These are phyloP conservation scores for Selenicereus undatus DNA, from an alignment of 148 eudicot genomes.

Conservation along the genomic window DNA sequence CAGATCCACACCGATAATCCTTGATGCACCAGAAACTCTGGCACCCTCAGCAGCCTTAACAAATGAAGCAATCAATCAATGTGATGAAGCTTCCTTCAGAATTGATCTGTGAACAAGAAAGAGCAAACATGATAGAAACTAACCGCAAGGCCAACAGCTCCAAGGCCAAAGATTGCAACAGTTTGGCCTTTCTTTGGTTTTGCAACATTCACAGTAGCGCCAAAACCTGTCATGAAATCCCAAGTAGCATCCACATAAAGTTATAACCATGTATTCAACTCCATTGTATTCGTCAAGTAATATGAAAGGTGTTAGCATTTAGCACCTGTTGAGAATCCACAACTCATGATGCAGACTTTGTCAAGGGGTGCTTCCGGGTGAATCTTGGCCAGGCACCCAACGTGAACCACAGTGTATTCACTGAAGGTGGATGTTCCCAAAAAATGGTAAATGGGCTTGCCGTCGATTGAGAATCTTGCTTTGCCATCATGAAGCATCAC, in stretches of 20 bases:
- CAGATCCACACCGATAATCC: conserved; percentile 57
- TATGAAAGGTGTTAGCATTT: not conserved
- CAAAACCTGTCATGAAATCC: conserved; percentile 43
- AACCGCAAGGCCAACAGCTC: conserved; percentile 84
- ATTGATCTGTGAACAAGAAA: not conserved
- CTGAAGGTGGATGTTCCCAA: conserved; percentile 74
- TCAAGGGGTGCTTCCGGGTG: conserved; percentile 67
- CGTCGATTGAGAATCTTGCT: conserved; percentile 54
- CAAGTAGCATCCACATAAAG: not conserved
- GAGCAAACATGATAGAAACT: conserved; percentile 14
- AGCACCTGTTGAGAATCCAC: conserved; percentile 67
- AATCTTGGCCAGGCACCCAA: conserved; percentile 65
- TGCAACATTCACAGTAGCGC: conserved; percentile 79
- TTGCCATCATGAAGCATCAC: conserved; percentile 58
- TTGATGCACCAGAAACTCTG: conserved; percentile 53
- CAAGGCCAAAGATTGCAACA: conserved; percentile 71
- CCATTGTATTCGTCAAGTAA: not conserved
- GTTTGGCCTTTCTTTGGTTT: conserved; percentile 69
- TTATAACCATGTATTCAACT: not conserved
- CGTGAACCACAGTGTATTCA: conserved; percentile 58
- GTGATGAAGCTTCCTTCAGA: not conserved
- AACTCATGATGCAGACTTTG: conserved; percentile 72
- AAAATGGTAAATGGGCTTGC: conserved; percentile 59
- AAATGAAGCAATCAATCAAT: not conserved
- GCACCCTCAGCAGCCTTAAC: conserved; percentile 61